Base-by-base conservation (phyloP, 768 basidiomycete species). In the Ramaria rubella region DNA sequence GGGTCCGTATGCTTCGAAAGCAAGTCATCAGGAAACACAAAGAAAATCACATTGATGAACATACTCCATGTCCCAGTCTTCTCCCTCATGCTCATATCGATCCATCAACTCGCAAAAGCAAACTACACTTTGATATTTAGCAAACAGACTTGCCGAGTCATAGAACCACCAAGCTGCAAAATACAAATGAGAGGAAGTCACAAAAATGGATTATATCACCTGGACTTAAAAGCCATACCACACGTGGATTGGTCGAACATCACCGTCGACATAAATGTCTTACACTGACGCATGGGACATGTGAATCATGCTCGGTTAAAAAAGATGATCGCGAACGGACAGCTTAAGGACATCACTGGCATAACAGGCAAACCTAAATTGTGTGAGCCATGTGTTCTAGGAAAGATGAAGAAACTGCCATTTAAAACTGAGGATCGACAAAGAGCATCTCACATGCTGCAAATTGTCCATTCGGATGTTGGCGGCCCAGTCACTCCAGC, bases 201-300 rank as follows among this genome's bases (percentile, higher is more conserved):
- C 29, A 19, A 44, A 19, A 38, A 49, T 34, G 61, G 58, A 23
- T 44, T 62, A 14, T 62, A 63, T n/a, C n/a, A n/a, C n/a, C n/a
- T n/a, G n/a, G n/a, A n/a, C n/a, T n/a, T n/a, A n/a, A n/a, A n/a
- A n/a, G n/a, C n/a, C n/a, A n/a, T n/a, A n/a, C n/a, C n/a, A n/a
- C n/a, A n/a, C n/a, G n/a, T n/a, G n/a, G n/a, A 29, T 60, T 48
- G 21, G 19, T 23, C 8, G 24, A 29, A 30, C 24, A 24, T 14
- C 27, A 51, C 58, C 11, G 38, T 58, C 5, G 57, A 61, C 49
- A 62, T 63, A 17, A 61, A 61, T 42, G 30, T 55, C 29, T 40
- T 60, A 9, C 62, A 60, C 44, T 56, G 59, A n/a, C 61, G 49
- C 14, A 44, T 60, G 29, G 62, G 60, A 7, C 62, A 60, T 43